Base-by-base conservation (phyloP, 2,329 filamentous ascomycete species). In the Trichoderma cornu-damae region DNA sequence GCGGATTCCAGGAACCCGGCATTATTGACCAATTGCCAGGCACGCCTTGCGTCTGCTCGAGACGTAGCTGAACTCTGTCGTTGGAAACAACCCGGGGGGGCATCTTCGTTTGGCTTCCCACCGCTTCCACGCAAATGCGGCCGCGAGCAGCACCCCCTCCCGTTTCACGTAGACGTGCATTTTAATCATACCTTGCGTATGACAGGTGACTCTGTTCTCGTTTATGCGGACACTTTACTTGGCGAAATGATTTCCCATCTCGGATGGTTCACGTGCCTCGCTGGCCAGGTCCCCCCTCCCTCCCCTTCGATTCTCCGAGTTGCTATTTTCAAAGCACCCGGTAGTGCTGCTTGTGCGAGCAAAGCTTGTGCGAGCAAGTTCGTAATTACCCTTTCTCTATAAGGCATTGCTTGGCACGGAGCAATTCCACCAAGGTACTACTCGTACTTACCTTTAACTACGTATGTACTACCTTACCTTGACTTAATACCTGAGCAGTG, bases 51-150 rank as follows among this genome's bases (percentile, higher is more conserved):
- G 18, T 54, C 26, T 26, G 44, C 24, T 34, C 16, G 50, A 54
- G 50, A 54, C 50, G 50, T 46, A 54, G 50, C 40, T 54, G 50
- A 54, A 54, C 50, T 54, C 40, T 54, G 50, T 54, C 16, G 44
- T 30, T 35, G 16, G 28, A 47, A 20, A 32, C 28, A 28, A 47
- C 26, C n/a, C n/a, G n/a, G n/a, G n/a, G 28, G 28, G 28, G 44
- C 28, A 8, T 34, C 24, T 54, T 54, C 28, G 24, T 26, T 26
- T 26, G 44, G 16, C 16, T 46, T 54, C 40, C 40, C 20, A 42
- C 50, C 38, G 38, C 38, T 34, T 42, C 16, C 18, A 52, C 12
- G 37, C 49, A 6, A 14, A 24, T 35, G 32, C 32, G 32, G 32
- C 9, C 12, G 32, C 32, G 11, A 20, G 2, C 6, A 14, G 11